These are phyloP conservation scores for Colletotrichum incanum DNA, from an alignment of 2,329 filamentous ascomycete species.

Conservation along the genomic window DNA sequence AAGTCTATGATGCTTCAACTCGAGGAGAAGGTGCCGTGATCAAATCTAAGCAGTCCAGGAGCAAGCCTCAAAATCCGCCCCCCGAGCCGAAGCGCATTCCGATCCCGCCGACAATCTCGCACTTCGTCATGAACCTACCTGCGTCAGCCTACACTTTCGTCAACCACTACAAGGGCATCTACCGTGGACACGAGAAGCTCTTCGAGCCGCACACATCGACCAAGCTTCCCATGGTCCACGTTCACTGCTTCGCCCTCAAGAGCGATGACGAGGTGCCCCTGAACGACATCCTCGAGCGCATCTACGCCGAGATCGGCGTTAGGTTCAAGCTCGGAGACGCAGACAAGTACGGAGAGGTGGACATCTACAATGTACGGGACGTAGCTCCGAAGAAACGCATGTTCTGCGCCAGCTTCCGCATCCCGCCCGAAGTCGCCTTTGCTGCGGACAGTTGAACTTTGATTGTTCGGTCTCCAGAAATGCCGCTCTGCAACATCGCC, in stretches of 20 bases:
- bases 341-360: conserved; percentile 64
- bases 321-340: conserved; percentile 61
- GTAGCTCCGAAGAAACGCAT: conserved; percentile 96
- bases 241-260: conserved; percentile 94
- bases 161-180: conserved; percentile 82
- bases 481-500: background rate
- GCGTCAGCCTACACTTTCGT: conserved; percentile 91
- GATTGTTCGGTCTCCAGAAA: background rate
- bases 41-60: conserved; percentile 62
- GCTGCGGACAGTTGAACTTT: conserved; percentile 50
- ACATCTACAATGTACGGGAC: conserved; percentile 82
- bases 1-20: conserved; percentile 67
- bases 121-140: conserved; percentile 98
- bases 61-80: conserved; percentile 53
- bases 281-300: conserved; percentile 63
- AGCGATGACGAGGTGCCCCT: conserved; percentile 79
- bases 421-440: conserved; percentile 89
- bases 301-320: conserved; percentile 58
- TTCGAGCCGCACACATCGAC: conserved; percentile 73
- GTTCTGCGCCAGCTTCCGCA: conserved; percentile 94
- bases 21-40: conserved; percentile 70
- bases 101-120: conserved; percentile 84
- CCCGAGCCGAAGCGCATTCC: conserved; percentile 60
- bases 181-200: conserved; percentile 77
- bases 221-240: conserved; percentile 86